A percentile compares a stretch with the other conserved stretches of the same genome.
phyloP scores from a whole-genome alignment of 2,329 filamentous ascomycete species.

The Xylariomycetidae sp. region DNA sequence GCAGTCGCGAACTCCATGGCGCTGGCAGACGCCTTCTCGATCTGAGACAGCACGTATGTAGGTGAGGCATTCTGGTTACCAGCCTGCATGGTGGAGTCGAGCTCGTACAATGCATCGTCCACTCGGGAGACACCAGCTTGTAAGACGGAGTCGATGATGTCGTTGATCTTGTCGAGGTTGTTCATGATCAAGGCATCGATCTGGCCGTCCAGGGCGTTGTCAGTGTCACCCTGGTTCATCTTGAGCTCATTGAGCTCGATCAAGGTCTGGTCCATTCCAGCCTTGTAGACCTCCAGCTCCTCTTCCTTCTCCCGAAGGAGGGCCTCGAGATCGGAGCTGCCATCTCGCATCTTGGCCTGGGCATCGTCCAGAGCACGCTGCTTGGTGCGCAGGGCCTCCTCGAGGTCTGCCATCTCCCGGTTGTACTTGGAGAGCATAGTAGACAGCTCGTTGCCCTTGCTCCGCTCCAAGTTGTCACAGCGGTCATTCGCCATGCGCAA shows the following conservation, averaged over 20 bases:
- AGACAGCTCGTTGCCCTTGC: constrained; percentile 92
- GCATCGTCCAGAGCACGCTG: constrained; percentile 79
- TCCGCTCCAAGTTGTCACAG: constrained; percentile 84
- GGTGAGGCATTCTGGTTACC: constrained; percentile 97
- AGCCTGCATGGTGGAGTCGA: constrained; percentile 96
- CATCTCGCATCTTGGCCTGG: constrained; percentile 70
- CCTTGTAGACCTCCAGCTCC: constrained; percentile 96
- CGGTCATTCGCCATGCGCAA: constrained; percentile 86
- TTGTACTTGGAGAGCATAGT: constrained; percentile 95
- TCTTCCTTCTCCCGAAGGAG: constrained; percentile 91
- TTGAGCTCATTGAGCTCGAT: constrained; percentile 87
- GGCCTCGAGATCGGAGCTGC: constrained; percentile 78
- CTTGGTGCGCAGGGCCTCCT: constrained; percentile 87
- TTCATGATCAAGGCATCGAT: constrained; percentile 84
- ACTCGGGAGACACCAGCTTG: constrained; percentile 90
- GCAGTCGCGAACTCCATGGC: constrained; percentile 96
- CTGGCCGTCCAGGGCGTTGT: constrained; percentile 78
- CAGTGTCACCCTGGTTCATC: constrained; percentile 66
- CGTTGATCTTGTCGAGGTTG: constrained; percentile 88
- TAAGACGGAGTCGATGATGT: constrained; percentile 94
- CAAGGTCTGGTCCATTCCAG: constrained; percentile 93
- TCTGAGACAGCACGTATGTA: constrained; percentile 89
- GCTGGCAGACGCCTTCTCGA: constrained; percentile 90
- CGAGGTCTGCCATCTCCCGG: constrained; percentile 91
- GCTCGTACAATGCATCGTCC: constrained; percentile 92